Evolutionary conservation across 2,329 filamentous ascomycete species (phyloP), one percentile per base, ranked within the genome.

Genomic region (Chalaropsis ovoidea): DNA sequence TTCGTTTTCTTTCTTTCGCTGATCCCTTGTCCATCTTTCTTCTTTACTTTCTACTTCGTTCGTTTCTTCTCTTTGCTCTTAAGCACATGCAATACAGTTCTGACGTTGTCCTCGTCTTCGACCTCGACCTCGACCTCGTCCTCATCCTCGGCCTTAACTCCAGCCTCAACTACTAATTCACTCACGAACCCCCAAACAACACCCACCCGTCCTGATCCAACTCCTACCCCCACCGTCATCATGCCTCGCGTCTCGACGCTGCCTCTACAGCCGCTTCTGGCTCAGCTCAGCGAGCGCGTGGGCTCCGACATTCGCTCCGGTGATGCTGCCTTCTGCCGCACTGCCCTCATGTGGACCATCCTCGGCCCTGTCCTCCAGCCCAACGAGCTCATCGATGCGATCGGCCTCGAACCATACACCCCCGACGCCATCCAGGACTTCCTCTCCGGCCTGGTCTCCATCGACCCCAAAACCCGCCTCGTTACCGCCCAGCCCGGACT

Each of bases 291-390:
- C 24, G 19, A 58, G 17, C 65, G 54, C 56, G 65, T 67, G 47
- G 65, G 65, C 31, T 63, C 65, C n/a, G 62, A 64, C 13, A 64
- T 63, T 27, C 62, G 65, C 17, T 64, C 65, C 7, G 65, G 65
- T 42, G 62, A 67, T 67, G 65, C 65, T 39, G 43, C 62, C 19
- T 67, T 67, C 61, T 67, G 65, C 42, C 62, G 65, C 15, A 64
- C 65, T 19, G 65, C 65, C 35, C 31, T 67, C 11, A 67, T 67
- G 65, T 67, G 65, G 65, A 47, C 47, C 22, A 43, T 67, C 22
- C 49, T 67, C 3, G 65, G 65, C 10, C 65, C 65, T 19, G 31
- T 19, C 17, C 62, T 67, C 35, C 45, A 56, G 15, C 54, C 54
- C 11, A 58, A 43, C 27, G 61, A 64, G n/a, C 42, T 67, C 24